phyloP scores from a whole-genome alignment of 1,284 basidiomycete genomes.

The Lignosus rhinocerotis region DNA sequence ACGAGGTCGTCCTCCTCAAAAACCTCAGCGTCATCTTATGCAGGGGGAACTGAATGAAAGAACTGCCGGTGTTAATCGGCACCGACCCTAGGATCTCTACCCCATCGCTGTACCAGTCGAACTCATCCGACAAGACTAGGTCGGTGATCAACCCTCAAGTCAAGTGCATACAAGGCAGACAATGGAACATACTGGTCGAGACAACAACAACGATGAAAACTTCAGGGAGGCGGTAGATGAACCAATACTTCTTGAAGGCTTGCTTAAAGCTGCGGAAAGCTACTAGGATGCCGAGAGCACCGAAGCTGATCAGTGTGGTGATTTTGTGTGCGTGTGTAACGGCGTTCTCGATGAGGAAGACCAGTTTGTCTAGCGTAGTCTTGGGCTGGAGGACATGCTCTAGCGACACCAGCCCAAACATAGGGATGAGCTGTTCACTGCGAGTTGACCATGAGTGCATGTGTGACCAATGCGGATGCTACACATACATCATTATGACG shows the following conservation, averaged over 20 bases:
- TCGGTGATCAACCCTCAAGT: background rate
- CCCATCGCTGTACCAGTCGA: conserved; percentile 77
- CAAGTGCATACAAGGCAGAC: background rate
- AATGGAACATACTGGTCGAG: conserved; percentile 65
- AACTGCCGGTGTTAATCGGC: conserved; percentile 56
- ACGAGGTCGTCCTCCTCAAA: conserved; percentile 74
- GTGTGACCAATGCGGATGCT: background rate
- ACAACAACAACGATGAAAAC: conserved; percentile 77
- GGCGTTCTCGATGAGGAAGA: conserved; percentile 74
- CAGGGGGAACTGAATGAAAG: conserved; percentile 71
- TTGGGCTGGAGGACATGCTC: conserved; percentile 56
- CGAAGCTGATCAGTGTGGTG: conserved; percentile 76
- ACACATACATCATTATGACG: conserved; percentile 68
- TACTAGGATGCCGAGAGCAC: conserved; percentile 67
- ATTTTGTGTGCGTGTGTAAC: conserved; percentile 56
- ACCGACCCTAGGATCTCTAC: conserved; percentile 83
- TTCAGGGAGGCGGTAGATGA: conserved; percentile 83
- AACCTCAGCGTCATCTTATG: conserved; percentile 58
- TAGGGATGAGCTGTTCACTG: conserved; percentile 80
- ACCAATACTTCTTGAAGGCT: conserved; percentile 54
- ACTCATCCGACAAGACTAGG: conserved; percentile 68
- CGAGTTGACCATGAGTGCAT: conserved; percentile 2
- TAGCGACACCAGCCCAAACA: conserved; percentile 73
- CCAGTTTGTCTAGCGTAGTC: conserved; percentile 73
- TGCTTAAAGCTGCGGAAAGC: conserved; percentile 55